Evolutionary conservation across 2,329 filamentous ascomycete species (phyloP).

Genomic region (Dactylellina parvicollis): DNA sequence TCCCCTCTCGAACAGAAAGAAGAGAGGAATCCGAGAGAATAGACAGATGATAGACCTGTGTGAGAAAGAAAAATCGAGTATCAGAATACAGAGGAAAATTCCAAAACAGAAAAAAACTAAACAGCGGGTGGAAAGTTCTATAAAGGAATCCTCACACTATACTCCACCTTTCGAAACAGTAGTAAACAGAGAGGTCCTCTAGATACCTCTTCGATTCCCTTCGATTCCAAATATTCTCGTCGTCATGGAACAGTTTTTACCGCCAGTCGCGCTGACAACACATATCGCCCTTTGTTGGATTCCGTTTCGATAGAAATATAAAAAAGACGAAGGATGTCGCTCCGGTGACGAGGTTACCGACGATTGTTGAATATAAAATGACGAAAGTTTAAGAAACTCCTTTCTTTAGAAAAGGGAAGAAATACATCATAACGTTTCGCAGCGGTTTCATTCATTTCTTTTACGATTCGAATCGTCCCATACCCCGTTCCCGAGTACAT

Average conservation of each 20-base stretch:
- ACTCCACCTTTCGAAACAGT: not conserved
- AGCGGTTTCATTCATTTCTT: no score
- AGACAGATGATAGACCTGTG: not conserved
- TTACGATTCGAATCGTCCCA: no score
- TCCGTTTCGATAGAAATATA: not conserved
- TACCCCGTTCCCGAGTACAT: not conserved
- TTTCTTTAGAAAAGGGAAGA: no score
- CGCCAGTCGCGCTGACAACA: conserved; percentile 22
- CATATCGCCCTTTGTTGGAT: conserved; percentile 21
- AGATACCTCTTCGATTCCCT: not conserved
- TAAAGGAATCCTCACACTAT: not conserved
- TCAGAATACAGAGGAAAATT: no score
- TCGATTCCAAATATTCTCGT: not conserved
- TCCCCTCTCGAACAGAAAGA: not conserved
- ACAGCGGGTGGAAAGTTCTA: not conserved
- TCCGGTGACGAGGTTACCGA: not conserved
- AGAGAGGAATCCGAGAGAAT: not conserved
- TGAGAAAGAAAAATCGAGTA: not conserved
- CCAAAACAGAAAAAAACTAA: not conserved
- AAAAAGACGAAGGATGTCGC: not conserved
- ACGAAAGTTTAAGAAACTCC: no score
- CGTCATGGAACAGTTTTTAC: not conserved
- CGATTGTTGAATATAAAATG: not conserved
- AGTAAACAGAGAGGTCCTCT: not conserved
- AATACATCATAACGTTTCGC: no score